A percentile compares a stretch with the other conserved stretches of the same genome.
Evolutionary conservation across 768 basidiomycete genomes (phyloP).

Genomic region (Tubosaeta sp.): DNA sequence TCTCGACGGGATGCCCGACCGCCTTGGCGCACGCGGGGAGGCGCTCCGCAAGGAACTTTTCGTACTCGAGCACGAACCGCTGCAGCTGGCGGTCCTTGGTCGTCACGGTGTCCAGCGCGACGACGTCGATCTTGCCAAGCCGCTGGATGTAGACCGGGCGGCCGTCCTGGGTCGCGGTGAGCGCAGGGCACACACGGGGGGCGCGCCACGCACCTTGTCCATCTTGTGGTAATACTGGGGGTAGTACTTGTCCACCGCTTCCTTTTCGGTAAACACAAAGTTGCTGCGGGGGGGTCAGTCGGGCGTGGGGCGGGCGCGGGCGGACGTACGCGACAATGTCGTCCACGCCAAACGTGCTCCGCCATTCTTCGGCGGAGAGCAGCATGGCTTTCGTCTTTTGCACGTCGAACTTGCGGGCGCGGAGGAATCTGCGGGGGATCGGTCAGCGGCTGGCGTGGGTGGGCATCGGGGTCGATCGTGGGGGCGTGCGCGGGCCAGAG

Average conservation of each 20-base stretch:
- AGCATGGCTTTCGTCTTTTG: slow-evolving; percentile 82
- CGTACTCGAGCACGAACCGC: slow-evolving; percentile 90
- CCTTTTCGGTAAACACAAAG: slow-evolving; percentile 84
- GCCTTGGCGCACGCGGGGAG: slow-evolving; percentile 72
- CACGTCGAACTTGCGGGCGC: slow-evolving; percentile 92
- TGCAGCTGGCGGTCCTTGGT: slow-evolving; percentile 84
- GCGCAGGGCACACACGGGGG: not conserved
- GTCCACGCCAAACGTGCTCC: slow-evolving; percentile 79
- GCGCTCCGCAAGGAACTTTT: slow-evolving; percentile 76
- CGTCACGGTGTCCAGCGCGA: slow-evolving; percentile 74
- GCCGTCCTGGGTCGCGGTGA: slow-evolving; percentile 59
- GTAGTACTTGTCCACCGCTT: slow-evolving; percentile 85
- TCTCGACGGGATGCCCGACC: slow-evolving; percentile 87
- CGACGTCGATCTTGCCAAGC: slow-evolving; percentile 85
- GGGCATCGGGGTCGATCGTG: slow-evolving; percentile 16
- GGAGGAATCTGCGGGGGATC: slow-evolving; percentile 62
- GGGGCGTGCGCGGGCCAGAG: not conserved
- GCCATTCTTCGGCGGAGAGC: slow-evolving; percentile 79
- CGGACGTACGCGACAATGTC: slow-evolving; percentile 59
- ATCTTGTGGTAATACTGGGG: slow-evolving; percentile 96
- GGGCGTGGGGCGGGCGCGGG: not conserved
- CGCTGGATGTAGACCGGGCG: slow-evolving; percentile 94
- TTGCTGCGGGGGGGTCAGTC: slow-evolving; percentile 40
- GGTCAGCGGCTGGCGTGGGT: not conserved
- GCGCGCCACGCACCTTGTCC: slow-evolving; percentile 61